phyloP scores from a whole-genome alignment of 805 yeast genomes.

The Candida corydali region DNA sequence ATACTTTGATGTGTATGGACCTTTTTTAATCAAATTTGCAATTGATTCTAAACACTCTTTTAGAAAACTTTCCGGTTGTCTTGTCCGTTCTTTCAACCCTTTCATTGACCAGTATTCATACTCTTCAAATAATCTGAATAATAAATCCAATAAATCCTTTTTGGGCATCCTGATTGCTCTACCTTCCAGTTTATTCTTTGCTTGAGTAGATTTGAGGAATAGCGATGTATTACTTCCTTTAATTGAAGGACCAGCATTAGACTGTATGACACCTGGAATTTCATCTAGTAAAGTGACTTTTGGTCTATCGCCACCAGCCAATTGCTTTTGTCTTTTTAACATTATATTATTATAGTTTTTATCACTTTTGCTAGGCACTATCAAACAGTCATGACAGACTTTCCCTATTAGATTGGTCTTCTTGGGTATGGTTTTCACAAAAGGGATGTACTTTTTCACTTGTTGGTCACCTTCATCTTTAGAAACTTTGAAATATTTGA shows the following conservation, averaged over 20 bases:
- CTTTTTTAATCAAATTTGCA: slow-evolving; percentile 86
- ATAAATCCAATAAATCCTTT: slow-evolving; percentile 81
- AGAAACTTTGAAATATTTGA: slow-evolving; percentile 26
- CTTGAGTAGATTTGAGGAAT: slow-evolving; percentile 47
- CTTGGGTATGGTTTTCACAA: slow-evolving; percentile 82
- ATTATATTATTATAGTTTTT: slow-evolving; percentile 64
- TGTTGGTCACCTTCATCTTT: slow-evolving; percentile 25
- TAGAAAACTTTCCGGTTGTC: slow-evolving; percentile 91
- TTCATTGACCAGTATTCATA: slow-evolving; percentile 96
- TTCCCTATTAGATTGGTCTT: slow-evolving; percentile 84
- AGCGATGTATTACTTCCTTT: slow-evolving; percentile 62
- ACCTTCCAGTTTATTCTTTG: slow-evolving; percentile 58
- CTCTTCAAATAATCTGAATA: slow-evolving; percentile 88
- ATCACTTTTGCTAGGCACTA: slow-evolving; percentile 73
- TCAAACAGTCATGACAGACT: slow-evolving; percentile 87
- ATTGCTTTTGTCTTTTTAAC: slow-evolving; percentile 48
- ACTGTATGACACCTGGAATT: slow-evolving; percentile 82
- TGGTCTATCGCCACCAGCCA: slow-evolving; percentile 47
- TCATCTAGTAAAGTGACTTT: slow-evolving; percentile 70
- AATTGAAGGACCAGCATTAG: slow-evolving; percentile 82
- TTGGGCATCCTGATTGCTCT: slow-evolving; percentile 93
- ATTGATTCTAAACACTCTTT: slow-evolving; percentile 88
- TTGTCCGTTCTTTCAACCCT: slow-evolving; percentile 88
- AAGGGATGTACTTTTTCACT: slow-evolving; percentile 57
- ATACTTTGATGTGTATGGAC: slow-evolving; percentile 92